Conservation (phyloP, 2,329 filamentous ascomycete species). For the Pseudocercospora fuligena region DNA sequence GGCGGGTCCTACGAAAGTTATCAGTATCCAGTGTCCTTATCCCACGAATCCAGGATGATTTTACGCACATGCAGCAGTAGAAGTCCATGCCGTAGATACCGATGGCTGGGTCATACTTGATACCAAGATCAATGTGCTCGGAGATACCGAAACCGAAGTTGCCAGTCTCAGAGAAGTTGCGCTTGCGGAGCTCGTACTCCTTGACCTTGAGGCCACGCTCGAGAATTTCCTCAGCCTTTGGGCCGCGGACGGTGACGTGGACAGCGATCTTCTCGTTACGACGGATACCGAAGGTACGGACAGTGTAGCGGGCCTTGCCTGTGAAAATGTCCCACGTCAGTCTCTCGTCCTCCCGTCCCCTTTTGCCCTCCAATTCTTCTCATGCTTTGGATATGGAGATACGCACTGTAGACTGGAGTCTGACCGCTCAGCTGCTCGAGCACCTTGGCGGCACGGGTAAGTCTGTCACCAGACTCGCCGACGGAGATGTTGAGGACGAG, state of each 20-base stretch:
- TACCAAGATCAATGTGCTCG: constrained; percentile 99
- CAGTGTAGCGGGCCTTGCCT: constrained; percentile 99
- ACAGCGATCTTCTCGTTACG: constrained; percentile 99
- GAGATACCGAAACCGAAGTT: constrained; percentile 99
- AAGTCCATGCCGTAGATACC: constrained; percentile 99
- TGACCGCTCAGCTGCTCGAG: constrained; percentile 99
- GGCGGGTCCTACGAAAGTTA: constrained; percentile 72
- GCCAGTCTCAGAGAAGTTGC: constrained; percentile 99
- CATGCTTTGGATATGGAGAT: constrained; percentile 9
- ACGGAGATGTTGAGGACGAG: constrained; percentile 99
- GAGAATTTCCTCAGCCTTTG: constrained; percentile 99
- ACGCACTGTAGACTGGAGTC: constrained; percentile 98
- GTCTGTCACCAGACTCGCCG: constrained; percentile 99
- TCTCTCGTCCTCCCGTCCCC: neutral
- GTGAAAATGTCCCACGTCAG: constrained; percentile 29
- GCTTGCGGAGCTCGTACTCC: constrained; percentile 99
- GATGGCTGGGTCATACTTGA: constrained; percentile 99
- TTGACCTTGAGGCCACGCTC: constrained; percentile 99
- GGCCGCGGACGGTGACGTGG: constrained; percentile 98
- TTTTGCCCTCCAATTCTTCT: neutral
- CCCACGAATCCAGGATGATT: neutral
- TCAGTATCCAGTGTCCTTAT: constrained; percentile 17
- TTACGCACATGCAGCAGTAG: constrained; percentile 95
- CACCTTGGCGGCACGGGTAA: constrained; percentile 99
- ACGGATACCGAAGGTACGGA: constrained; percentile 99